phyloP scores from a whole-genome alignment of 306 rosid genomes.

The Benincasa hispida region DNA sequence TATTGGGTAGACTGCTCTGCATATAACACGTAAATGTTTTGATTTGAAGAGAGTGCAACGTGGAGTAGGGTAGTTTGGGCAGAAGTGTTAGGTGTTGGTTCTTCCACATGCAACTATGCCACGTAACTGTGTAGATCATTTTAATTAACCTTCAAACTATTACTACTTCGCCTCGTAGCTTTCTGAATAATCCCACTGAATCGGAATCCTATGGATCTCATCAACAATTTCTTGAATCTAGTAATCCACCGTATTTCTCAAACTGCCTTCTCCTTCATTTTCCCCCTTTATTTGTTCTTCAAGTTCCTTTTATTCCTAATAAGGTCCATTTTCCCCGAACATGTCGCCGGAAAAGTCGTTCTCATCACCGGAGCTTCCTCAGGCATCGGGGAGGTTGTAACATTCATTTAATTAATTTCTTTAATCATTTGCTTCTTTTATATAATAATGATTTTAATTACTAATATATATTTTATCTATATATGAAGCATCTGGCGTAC shows the following conservation, averaged over 20 bases:
- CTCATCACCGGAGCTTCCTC: conserved; percentile 49
- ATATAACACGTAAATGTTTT: no score
- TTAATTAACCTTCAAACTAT: not conserved
- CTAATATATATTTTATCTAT: no score
- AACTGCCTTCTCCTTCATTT: conserved; percentile 9
- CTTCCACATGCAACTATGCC: not conserved
- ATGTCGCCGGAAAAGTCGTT: conserved; percentile 50
- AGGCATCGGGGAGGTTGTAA: conserved; percentile 45
- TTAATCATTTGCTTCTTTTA: no score
- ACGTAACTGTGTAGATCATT: not conserved
- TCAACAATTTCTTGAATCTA: conserved; percentile 20
- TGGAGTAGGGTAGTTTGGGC: not conserved
- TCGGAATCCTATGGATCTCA: conserved; percentile 16
- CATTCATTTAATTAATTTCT: no score
- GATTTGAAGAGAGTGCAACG: not conserved
- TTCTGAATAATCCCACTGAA: not conserved
- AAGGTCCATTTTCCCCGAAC: conserved; percentile 12
- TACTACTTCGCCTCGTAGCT: not conserved
- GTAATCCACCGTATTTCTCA: conserved; percentile 15
- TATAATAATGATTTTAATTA: no score
- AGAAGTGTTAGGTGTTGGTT: not conserved
- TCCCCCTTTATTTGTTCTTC: conserved; percentile 20
- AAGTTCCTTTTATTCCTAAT: conserved; percentile 9
- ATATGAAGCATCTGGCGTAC: conserved; percentile 42
- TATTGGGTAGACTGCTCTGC: no score